These are phyloP conservation scores for Colletotrichum orchidophilum DNA, from an alignment of 2,329 filamentous ascomycete genomes.

Conservation along the genomic window DNA sequence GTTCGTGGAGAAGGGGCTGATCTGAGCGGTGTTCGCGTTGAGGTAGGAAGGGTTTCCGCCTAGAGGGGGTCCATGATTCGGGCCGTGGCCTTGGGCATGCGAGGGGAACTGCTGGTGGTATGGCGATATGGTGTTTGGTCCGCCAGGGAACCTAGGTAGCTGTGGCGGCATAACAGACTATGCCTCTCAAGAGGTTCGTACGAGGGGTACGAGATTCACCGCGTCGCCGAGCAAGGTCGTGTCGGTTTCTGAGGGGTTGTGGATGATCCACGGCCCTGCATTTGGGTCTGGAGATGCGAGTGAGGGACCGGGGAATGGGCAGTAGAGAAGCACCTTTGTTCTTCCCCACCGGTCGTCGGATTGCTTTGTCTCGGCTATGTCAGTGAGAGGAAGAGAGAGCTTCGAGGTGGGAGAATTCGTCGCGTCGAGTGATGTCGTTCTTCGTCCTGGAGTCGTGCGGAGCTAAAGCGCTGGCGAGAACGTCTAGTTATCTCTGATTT, in stretches of 20 bases:
- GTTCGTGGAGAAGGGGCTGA: constrained; percentile 73
- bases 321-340: constrained; percentile 27
- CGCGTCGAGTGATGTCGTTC: constrained; percentile 12
- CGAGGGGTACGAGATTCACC: not conserved
- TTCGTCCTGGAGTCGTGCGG: constrained; percentile 11
- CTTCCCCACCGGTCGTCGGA: constrained; percentile 21
- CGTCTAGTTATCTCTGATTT: constrained; percentile 29
- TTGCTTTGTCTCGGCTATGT: not conserved
- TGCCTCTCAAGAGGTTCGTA: constrained; percentile 18
- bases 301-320: constrained; percentile 13
- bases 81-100: constrained; percentile 59
- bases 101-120: constrained; percentile 62
- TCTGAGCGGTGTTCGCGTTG: constrained; percentile 71
- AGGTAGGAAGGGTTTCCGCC: constrained; percentile 77
- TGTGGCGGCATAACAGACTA: constrained; percentile 51
- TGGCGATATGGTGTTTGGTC: constrained; percentile 53
- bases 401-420: not conserved
- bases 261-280: constrained; percentile 32
- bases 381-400: not conserved
- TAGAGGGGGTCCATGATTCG: constrained; percentile 60
- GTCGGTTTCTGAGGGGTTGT: constrained; percentile 20
- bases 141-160: constrained; percentile 56
- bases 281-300: constrained; percentile 26
- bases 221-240: constrained; percentile 3
- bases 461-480: constrained; percentile 21